Conservation (phyloP, 305 asterid genomes). For the Fraxinus nigra region DNA sequence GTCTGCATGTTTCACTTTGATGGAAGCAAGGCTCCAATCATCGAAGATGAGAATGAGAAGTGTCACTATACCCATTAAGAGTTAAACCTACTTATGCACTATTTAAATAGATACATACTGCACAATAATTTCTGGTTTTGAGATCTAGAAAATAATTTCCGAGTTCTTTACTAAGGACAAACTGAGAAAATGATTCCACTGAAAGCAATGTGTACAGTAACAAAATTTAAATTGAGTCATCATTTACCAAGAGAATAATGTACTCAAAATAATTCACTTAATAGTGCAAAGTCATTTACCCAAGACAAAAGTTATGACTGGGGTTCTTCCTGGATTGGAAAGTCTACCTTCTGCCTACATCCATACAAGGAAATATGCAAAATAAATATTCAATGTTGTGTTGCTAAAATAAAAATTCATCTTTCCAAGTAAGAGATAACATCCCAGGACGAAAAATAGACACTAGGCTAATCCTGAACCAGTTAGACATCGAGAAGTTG, state of each 20-base stretch:
- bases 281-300: constrained; percentile 45
- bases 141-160: background rate
- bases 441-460: constrained; percentile 1
- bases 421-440: background rate
- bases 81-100: background rate
- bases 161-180: background rate
- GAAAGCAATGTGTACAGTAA: constrained; percentile 8
- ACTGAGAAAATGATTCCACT: constrained; percentile 13
- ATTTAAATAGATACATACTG: background rate
- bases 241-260: constrained; percentile 16
- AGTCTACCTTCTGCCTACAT: constrained; percentile 62
- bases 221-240: constrained; percentile 11
- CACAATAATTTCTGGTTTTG: background rate
- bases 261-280: constrained; percentile 16
- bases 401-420: background rate
- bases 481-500: background rate
- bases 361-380: constrained; percentile 26
- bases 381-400: constrained; percentile 9
- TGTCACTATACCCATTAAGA: background rate
- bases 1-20: constrained; percentile 1
- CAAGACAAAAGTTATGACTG: constrained; percentile 71
- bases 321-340: constrained; percentile 40
- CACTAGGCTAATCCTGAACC: constrained; percentile 1
- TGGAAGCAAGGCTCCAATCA: constrained; percentile 4
- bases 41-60: constrained; percentile 12